phyloP scores from a whole-genome alignment of 139 green algal species.

The Chlamydomonas eustigma region DNA sequence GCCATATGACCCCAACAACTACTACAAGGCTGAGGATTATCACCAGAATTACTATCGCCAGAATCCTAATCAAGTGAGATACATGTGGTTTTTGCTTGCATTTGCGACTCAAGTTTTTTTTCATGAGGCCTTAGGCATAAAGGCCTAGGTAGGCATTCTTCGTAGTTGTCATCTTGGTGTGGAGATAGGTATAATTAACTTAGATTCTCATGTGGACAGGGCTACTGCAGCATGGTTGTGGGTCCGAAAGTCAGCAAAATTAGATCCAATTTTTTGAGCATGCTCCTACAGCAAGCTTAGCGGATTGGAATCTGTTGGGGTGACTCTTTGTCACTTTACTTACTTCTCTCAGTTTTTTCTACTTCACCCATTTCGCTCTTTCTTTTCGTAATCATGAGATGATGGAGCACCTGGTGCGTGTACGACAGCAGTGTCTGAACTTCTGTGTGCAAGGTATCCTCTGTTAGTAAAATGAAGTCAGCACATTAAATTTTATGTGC shows the following conservation, averaged over 20 bases:
- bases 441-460: neutral
- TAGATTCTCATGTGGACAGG: neutral
- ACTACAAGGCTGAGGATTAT: conserved; percentile 46
- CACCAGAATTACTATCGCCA: conserved; percentile 57
- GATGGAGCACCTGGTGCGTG: too few relatives aligned
- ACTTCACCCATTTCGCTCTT: too few relatives aligned
- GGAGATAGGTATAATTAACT: too few relatives aligned
- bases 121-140: neutral
- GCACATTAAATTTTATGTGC: too few relatives aligned
- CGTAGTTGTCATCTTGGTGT: neutral
- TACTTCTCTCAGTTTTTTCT: too few relatives aligned
- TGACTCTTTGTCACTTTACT: too few relatives aligned
- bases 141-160: neutral
- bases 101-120: neutral
- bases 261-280: conserved; percentile 9
- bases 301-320: too few relatives aligned
- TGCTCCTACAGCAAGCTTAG: neutral
- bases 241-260: conserved; percentile 8
- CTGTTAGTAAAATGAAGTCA: too few relatives aligned
- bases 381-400: too few relatives aligned
- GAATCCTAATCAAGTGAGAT: conserved; percentile 33
- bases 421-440: conserved; percentile 2
- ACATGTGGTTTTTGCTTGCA: neutral
- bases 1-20: conserved; percentile 22
- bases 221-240: conserved; percentile 7